A percentile compares a stretch with the other conserved stretches of the same genome.
Conservation (phyloP, 305 asterid genomes). For the Fraxinus sp. region DNA sequence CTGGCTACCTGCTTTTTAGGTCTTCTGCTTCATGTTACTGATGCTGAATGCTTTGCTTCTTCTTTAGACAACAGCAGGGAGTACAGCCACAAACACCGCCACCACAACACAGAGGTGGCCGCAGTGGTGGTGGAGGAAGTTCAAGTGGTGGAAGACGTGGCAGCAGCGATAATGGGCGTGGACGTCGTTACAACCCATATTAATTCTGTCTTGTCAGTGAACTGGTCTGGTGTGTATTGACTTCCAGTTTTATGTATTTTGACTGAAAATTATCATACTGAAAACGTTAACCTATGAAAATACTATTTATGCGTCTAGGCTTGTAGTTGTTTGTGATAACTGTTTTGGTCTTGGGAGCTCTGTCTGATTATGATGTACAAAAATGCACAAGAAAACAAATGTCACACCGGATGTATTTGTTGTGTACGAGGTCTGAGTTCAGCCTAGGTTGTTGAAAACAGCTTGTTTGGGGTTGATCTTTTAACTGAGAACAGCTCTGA, state of each 20-base stretch:
- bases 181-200: constrained; percentile 79
- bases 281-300: not conserved
- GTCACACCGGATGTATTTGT: not conserved
- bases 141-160: constrained; percentile 73
- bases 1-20: not conserved
- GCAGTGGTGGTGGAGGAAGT: constrained; percentile 42
- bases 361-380: not conserved
- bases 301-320: not conserved
- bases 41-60: not conserved
- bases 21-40: not conserved
- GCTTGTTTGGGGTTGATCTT: not conserved
- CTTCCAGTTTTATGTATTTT: not conserved
- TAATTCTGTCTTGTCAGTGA: constrained; percentile 11
- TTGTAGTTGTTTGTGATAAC: not conserved
- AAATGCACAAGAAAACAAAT: not conserved
- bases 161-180: constrained; percentile 43
- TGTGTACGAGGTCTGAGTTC: not conserved
- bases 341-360: not conserved
- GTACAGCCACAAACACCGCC: constrained; percentile 56
- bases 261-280: not conserved
- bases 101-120: constrained; percentile 67
- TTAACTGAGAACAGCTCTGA: not conserved
- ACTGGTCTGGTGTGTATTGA: not conserved
- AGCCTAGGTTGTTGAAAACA: not conserved
- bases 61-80: constrained; percentile 84